Evolutionary conservation across 2,329 filamentous ascomycete species (phyloP).

Genomic region (Parastagonospora avenae): DNA sequence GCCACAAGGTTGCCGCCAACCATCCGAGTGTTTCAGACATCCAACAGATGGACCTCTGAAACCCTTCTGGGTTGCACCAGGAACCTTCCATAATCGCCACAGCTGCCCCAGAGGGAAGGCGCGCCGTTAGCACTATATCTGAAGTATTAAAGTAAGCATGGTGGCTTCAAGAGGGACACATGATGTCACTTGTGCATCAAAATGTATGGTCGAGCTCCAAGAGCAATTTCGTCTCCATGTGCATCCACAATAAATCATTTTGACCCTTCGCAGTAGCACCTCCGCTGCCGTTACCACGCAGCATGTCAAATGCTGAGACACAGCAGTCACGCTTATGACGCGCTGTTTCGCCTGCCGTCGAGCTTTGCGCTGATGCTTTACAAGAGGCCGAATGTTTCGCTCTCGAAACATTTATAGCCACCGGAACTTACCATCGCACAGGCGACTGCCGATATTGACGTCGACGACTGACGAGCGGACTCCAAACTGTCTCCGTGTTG

Average conservation of each 20-base stretch:
- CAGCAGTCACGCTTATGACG: background rate
- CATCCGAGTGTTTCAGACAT: constrained; percentile 37
- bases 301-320: background rate
- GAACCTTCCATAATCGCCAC: constrained; percentile 23
- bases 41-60: constrained; percentile 32
- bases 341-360: background rate
- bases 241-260: background rate
- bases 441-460: too few relatives aligned
- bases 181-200: background rate
- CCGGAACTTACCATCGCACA: too few relatives aligned
- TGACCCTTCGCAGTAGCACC: background rate
- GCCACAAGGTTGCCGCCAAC: constrained; percentile 8
- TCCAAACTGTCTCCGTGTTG: background rate
- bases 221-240: background rate
- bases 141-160: background rate
- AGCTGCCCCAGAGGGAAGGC: constrained; percentile 5
- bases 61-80: constrained; percentile 29
- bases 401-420: background rate
- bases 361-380: background rate
- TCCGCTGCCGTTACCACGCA: background rate
- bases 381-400: background rate
- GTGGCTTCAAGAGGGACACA: background rate
- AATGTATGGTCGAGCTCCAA: background rate
- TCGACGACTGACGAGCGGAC: too few relatives aligned
- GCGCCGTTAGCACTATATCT: background rate